Conservation (phyloP, 2,329 filamentous ascomycete species). For the Arthrobotrys iridis region DNA sequence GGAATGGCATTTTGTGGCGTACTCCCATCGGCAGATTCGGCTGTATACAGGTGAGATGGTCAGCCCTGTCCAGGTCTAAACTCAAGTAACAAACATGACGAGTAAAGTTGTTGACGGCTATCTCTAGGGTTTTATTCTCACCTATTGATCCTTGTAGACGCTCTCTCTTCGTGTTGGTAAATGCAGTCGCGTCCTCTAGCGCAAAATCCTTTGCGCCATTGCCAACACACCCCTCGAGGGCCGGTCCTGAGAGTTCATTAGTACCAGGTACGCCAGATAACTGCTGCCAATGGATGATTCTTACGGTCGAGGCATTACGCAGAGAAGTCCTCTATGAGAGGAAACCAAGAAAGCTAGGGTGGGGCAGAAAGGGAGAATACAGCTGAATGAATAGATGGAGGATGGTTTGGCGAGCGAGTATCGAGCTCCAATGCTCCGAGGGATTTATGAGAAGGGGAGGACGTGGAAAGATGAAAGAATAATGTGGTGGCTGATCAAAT, state of each 20-base stretch:
- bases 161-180: constrained; percentile 8
- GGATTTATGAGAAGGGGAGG: neutral
- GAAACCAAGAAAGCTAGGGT: neutral
- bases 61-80: no score
- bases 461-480: no score
- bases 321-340: no score
- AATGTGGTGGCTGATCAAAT: no score
- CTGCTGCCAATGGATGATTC: neutral
- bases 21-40: constrained; percentile 15
- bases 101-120: no score
- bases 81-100: no score
- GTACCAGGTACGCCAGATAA: neutral
- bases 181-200: constrained; percentile 33
- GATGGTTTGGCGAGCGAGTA: no score
- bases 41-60: neutral
- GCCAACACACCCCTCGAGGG: constrained; percentile 18
- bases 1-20: constrained; percentile 18
- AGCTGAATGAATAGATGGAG: neutral
- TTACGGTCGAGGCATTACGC: constrained; percentile 16
- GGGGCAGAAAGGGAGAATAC: neutral
- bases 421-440: no score
- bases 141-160: neutral
- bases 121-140: constrained; percentile 5
- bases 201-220: constrained; percentile 31
- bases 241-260: neutral